Evolutionary conservation across 306 rosid species (phyloP).

Genomic region (Boehmeria nivea): DNA sequence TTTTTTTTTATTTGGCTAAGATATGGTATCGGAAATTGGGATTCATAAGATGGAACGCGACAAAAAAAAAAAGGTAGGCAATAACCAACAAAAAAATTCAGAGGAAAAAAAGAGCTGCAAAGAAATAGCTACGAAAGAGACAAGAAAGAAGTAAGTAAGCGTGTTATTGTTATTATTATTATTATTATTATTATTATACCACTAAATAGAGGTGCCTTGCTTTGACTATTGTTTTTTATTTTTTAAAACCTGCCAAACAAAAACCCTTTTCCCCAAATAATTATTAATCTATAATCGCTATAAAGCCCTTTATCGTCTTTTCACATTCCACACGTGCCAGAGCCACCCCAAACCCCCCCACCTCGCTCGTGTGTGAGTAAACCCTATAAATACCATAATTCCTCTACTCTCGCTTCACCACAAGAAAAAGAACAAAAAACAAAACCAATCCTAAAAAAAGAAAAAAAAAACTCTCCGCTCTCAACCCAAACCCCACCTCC

Average conservation of each 20-base stretch:
- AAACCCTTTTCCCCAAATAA: too few species aligned
- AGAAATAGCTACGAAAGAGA: neutral
- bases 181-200: neutral
- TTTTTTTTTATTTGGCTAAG: too few species aligned
- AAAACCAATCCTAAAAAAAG: neutral
- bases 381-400: neutral
- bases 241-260: constrained; percentile 9
- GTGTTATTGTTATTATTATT: neutral
- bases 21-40: too few species aligned
- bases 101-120: too few species aligned
- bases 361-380: neutral
- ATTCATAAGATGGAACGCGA: too few species aligned
- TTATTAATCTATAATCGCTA: too few species aligned
- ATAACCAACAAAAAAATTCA: too few species aligned
- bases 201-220: neutral
- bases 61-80: too few species aligned
- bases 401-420: neutral
- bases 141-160: neutral
- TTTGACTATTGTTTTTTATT: constrained; percentile 17
- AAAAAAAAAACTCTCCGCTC: constrained; percentile 1
- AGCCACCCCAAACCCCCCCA: neutral
- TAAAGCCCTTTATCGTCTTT: neutral
- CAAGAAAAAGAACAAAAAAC: neutral
- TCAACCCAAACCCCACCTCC: neutral
- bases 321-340: neutral